A percentile compares a stretch with the other conserved stretches of the same genome.
These are phyloP conservation scores for Eucalyptus pauciflora DNA, from an alignment of 345 rosid genomes.

Conservation along the genomic window DNA sequence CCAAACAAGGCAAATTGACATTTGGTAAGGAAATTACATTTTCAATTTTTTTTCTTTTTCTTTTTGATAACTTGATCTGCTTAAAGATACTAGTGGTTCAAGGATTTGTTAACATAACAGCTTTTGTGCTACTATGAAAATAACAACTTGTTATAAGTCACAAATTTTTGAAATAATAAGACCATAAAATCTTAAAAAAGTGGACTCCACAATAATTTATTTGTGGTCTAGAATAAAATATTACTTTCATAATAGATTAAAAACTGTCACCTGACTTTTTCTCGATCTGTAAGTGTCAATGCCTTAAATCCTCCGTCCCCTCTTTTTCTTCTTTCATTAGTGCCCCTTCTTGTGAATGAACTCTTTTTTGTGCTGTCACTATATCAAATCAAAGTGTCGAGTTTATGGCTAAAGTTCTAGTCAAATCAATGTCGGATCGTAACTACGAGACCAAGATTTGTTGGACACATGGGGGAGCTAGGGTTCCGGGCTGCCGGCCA, in stretches of 20 bases:
- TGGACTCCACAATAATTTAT: accelerated
- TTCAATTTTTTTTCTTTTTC: not conserved
- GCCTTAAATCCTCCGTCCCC: not conserved
- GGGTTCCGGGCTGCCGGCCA: not conserved
- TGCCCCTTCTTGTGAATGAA: not conserved
- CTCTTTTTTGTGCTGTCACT: not conserved
- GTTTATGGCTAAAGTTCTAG: not conserved
- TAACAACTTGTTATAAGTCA: accelerated
- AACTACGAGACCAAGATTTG: not conserved
- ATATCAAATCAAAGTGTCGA: not conserved
- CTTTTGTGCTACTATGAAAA: accelerated
- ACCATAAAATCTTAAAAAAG: accelerated
- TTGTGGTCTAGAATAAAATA: accelerated
- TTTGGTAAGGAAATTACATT: not conserved
- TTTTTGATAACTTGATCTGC: not conserved
- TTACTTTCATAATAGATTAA: not conserved
- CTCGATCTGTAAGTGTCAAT: not conserved
- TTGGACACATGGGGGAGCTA: not conserved
- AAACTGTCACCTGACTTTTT: too few relatives aligned
- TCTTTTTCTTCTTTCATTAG: not conserved
- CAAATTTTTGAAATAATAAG: accelerated
- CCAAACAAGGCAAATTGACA: not conserved
- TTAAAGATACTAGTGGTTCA: too few relatives aligned
- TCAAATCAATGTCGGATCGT: not conserved
- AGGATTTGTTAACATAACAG: too few relatives aligned